Evolutionary conservation across 768 basidiomycete genomes (phyloP), one percentile per base, ranked within the genome.

Genomic region (Leccinum rimulosum): DNA sequence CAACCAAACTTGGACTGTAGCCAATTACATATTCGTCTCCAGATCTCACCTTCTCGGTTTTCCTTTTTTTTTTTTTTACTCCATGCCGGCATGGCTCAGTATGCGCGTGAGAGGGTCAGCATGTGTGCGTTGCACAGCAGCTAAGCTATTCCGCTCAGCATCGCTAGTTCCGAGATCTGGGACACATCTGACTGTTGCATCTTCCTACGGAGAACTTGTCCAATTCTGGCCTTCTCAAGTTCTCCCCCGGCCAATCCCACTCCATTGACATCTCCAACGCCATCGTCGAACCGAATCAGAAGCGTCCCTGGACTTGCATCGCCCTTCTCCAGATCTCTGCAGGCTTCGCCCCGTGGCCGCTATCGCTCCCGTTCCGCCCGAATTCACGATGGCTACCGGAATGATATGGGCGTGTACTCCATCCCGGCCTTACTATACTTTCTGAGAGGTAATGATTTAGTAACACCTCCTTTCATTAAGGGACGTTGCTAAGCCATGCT

Each of bases 391-490:
- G 62, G 30, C 64, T 71, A 71, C 71, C 73, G 68, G 68, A 72
- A 66, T 67, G 64, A 73, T 70, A 64, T 68, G 62, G 57, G 71
- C 72, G 66, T 74, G 71, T 62, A 59, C 58, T 58, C 68, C 70
- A 70, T 65, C 69, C 71, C 73, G 73, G 69, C 60, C 49, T 65
- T 70, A 68, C 69, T 69, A 67, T 73, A 62, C 68, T 69, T 57
- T 66, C 62, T 65, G 43, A 68, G 65, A 74, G 65, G 73, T 73
- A 73, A 73, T 73, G 64, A 74, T 73, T 74, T 70, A 73, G 72
- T 73, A 73, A 73, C 72, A 48, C 56, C 45, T 73, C 64, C 57
- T 45, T 73, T 70, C 73, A 73, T 73, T 73, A 73, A 73, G 72
- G 72, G 72, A 73, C 72, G 63, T 68, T 72, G 68, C 72, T 68